Base-by-base conservation (phyloP, 1,139 yeast species). In the Scheffersomyces insectosa region DNA sequence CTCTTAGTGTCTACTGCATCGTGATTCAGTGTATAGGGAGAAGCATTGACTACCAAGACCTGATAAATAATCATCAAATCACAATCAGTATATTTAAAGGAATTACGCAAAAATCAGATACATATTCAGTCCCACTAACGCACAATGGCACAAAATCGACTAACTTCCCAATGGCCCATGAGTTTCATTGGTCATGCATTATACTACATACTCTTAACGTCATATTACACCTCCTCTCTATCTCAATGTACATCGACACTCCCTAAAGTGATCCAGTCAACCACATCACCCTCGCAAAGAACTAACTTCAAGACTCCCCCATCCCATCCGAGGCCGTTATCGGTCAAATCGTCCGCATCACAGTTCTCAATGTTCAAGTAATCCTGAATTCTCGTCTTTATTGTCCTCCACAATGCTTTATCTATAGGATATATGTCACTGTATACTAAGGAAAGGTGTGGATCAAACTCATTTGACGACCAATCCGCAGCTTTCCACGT, bases 361-460 rank as follows among this genome's bases (percentile, higher is more conserved):
- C 74, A 68, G 45, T 77, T 70, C 28, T 70, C 74, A 2, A 79
- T 70, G 39, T 83, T 83, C 55, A 87, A 71, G 38, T 81, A 79
- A 59, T 87, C 95, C 52, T 76, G 81, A 20, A 87, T 72, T 46
- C 95, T 66, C n/a, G 86, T 83, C 46, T 78, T 79, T 33, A 87
- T 79, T 2, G 88, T 83, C 44, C 83, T 72, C 67, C 83, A 75
- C 44, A 82, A 66, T 0, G 95, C 91, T 57, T 77, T 85, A 50
- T 85, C 86, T 11, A 87, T 77, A 5, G 89, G 90, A 53, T 81
- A 74, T 20, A 79, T 62, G 47, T 80, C 79, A 12, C 90, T 82
- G 62, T 88, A 88, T 4, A 82, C 84, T 45, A 88, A 64, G 9
- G 91, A 84, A 30, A 88, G 67, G 60, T 88, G 96, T 1, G 96